Base-by-base conservation (phyloP, 495 filamentous ascomycete species). In the Hyaloscypha bicolor region DNA sequence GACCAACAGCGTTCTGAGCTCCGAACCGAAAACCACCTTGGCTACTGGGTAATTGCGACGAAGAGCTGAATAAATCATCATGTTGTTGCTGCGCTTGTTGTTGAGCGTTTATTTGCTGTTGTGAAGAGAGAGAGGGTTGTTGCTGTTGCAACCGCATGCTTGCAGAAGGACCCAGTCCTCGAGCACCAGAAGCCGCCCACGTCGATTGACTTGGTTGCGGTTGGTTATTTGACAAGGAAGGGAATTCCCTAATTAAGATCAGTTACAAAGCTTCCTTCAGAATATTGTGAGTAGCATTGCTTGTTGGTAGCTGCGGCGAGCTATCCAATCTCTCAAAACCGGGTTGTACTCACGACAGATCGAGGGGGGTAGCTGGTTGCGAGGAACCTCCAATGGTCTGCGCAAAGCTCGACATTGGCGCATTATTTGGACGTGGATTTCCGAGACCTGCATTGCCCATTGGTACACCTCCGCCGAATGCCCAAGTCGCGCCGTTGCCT, bases 331-430 rank as follows among this genome's bases (percentile, higher is more conserved):
- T 1, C 35, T 37, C 35, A 1, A 6, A 37, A 16, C 9, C 4
- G 16, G 9, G 16, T 4, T 48, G 4, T 30, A 92, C 92, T 88
- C 86, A 94, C 92, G 90, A 92, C 35, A 90, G 80, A 77, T 95
- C 92, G 67, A 95, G 76, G 48, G 91, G 87, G 57, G 91, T 88
- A 52, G 86, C 81, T 58, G 91, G 85, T 74, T 95, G 92, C 16
- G 90, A 73, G n/a, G 65, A 92, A 16, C 86, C 89, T 66, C 87
- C 87, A 71, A 95, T 82, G 73, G 89, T 92, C 76, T 94, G 92
- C 63, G 92, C 92, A 77, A 95, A 96, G 71, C 88, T 94, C 35
- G 85, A 82, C 74, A 88, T 82, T 8, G 80, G 79, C 77, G 83
- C 82, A 80, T 86, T 78, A 80, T 89, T 79, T 79, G 89, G 78